phyloP scores from a whole-genome alignment of 306 rosid genomes.

The Cucumis hystrix region DNA sequence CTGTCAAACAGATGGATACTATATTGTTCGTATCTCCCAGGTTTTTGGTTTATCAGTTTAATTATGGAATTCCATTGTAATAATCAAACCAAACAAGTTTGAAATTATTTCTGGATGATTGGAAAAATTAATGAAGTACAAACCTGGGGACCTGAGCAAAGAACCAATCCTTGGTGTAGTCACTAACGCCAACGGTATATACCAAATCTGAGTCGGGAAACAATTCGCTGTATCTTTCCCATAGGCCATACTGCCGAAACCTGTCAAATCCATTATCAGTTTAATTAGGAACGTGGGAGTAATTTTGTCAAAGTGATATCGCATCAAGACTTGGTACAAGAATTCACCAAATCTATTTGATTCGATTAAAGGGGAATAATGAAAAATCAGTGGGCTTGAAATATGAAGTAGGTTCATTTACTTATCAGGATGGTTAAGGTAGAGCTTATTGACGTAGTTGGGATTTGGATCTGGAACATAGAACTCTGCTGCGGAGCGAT shows the following conservation, averaged over 20 bases:
- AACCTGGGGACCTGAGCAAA: conserved; percentile 45
- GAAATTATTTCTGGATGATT: neutral
- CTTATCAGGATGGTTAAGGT: conserved; percentile 73
- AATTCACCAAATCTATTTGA: neutral
- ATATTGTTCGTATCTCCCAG: neutral
- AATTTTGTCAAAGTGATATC: too few species aligned
- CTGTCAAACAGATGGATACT: neutral
- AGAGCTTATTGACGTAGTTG: conserved; percentile 60
- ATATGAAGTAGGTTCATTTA: neutral
- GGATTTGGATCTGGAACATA: conserved; percentile 86
- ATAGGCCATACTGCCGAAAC: conserved; percentile 41
- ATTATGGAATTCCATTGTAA: too few species aligned
- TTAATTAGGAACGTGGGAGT: too few species aligned
- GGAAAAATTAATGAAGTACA: neutral
- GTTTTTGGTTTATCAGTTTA: too few species aligned
- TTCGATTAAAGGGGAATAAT: neutral
- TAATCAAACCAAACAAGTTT: neutral
- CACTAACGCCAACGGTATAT: conserved; percentile 28
- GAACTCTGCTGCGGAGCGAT: conserved; percentile 79
- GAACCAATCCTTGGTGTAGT: conserved; percentile 35
- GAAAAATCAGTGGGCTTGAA: neutral
- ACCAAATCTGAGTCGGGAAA: conserved; percentile 32
- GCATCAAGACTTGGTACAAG: too few species aligned
- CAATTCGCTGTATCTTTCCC: conserved; percentile 39
- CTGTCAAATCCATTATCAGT: neutral